A percentile compares a stretch with the other conserved stretches of the same genome.
phyloP scores from a whole-genome alignment of 2,329 filamentous ascomycete genomes.

The Penicillium concentricum region DNA sequence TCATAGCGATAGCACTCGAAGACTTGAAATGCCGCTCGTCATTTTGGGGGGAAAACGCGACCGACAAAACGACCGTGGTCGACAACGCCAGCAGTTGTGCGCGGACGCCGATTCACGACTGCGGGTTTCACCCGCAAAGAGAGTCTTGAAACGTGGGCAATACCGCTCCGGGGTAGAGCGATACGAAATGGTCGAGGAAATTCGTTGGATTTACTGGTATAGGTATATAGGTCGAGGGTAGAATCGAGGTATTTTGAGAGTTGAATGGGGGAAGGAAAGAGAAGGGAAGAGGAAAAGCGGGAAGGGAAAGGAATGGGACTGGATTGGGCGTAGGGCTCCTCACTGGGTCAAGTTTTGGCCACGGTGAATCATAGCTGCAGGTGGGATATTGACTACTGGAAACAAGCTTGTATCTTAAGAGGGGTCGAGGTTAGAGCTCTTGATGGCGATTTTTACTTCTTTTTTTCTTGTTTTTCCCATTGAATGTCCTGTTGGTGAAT shows the following conservation, averaged over 20 bases:
- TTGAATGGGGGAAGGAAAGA: slow-evolving; percentile 16
- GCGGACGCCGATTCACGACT: slow-evolving; percentile 35
- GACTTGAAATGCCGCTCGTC: slow-evolving; percentile 41
- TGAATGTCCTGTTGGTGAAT: not conserved
- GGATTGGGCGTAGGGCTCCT: slow-evolving; percentile 11
- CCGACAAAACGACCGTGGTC: slow-evolving; percentile 30
- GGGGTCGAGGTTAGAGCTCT: not conserved
- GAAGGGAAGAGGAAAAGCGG: slow-evolving; percentile 15
- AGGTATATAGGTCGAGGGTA: not conserved
- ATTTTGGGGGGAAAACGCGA: slow-evolving; percentile 43
- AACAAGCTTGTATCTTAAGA: not conserved
- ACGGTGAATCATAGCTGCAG: slow-evolving; percentile 14
- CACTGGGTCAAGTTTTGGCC: slow-evolving; percentile 12
- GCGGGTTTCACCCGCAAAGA: slow-evolving; percentile 16
- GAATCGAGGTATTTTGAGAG: not conserved
- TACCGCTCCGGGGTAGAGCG: slow-evolving; percentile 6
- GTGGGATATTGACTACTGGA: slow-evolving; percentile 1
- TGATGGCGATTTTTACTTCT: not conserved
- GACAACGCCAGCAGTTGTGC: slow-evolving; percentile 35
- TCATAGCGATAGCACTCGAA: slow-evolving; percentile 48
- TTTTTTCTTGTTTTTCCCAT: not conserved
- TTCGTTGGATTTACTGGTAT: slow-evolving; percentile 3
- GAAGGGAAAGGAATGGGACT: slow-evolving; percentile 20
- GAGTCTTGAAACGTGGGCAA: slow-evolving; percentile 12
- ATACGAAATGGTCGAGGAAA: not conserved